Percentiles rank a stretch among this genome's conserved stretches.
Conservation (phyloP, 106 monocot species). For the Allium sativum region DNA sequence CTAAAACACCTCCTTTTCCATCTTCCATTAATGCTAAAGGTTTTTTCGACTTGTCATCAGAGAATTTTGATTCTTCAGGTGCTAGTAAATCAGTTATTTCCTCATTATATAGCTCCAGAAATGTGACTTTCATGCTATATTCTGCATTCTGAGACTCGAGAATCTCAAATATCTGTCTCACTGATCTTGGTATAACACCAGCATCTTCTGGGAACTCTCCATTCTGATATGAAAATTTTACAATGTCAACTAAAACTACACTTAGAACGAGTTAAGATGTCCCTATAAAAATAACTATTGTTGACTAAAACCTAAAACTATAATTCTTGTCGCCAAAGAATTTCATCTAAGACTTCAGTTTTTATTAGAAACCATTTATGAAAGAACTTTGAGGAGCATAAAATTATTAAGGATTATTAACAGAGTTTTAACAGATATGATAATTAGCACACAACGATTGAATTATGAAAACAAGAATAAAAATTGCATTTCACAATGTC, state of each 20-base stretch:
- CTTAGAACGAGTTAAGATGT: neutral
- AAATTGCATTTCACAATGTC: too few species aligned
- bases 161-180: slow-evolving; percentile 41
- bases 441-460: too few species aligned
- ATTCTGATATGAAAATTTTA: slow-evolving; percentile 19
- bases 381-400: neutral
- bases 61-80: slow-evolving; percentile 38
- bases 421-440: too few species aligned
- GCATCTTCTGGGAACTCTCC: slow-evolving; percentile 47
- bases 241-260: neutral
- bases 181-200: slow-evolving; percentile 57
- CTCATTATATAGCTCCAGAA: slow-evolving; percentile 66
- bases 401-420: neutral
- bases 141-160: slow-evolving; percentile 44
- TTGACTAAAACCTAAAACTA: neutral
- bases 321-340: neutral
- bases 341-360: neutral
- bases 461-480: too few species aligned
- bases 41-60: slow-evolving; percentile 71
- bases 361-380: neutral
- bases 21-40: slow-evolving; percentile 94
- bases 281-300: neutral
- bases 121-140: slow-evolving; percentile 69
- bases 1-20: slow-evolving; percentile 82
- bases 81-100: slow-evolving; percentile 62